Conservation (phyloP, 2,329 filamentous ascomycete genomes). For the Stagonosporopsis vannaccii region DNA sequence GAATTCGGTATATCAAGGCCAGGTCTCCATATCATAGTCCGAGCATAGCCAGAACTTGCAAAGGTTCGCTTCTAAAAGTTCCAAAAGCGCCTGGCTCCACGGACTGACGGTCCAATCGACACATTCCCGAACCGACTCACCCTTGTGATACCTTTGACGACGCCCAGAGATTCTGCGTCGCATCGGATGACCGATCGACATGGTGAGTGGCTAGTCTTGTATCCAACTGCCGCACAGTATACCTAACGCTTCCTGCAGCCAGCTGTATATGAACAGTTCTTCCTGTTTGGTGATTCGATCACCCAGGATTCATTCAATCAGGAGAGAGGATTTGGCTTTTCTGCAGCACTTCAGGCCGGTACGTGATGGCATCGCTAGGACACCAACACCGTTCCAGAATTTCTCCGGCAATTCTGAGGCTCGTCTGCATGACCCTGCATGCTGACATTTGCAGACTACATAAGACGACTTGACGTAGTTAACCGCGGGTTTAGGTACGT, state of each 20-base stretch:
- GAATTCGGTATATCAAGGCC: background rate
- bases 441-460: conserved; percentile 66
- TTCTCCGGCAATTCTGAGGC: conserved; percentile 6
- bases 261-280: conserved; percentile 54
- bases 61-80: too few species aligned
- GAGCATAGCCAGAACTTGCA: background rate
- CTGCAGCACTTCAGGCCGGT: conserved; percentile 74
- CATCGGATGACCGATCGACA: conserved; percentile 6
- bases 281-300: conserved; percentile 91
- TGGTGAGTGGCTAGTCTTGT: conserved; percentile 17
- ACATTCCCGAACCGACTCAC: conserved; percentile 7
- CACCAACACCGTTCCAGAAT: background rate
- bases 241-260: conserved; percentile 25
- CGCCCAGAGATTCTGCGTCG: conserved; percentile 10
- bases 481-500: conserved; percentile 78
- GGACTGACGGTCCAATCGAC: conserved; percentile 1
- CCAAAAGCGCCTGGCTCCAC: too few species aligned
- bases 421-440: conserved; percentile 7
- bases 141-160: conserved; percentile 22
- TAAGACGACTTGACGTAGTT: conserved; percentile 81
- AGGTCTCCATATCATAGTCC: background rate
- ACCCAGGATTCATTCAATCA: conserved; percentile 72
- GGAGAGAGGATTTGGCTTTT: conserved; percentile 75
- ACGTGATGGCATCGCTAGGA: conserved; percentile 37
- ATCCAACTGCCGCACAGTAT: background rate